Conservation (phyloP, 208 protist genomes). For the Leptomonas pyrrhocoris region DNA sequence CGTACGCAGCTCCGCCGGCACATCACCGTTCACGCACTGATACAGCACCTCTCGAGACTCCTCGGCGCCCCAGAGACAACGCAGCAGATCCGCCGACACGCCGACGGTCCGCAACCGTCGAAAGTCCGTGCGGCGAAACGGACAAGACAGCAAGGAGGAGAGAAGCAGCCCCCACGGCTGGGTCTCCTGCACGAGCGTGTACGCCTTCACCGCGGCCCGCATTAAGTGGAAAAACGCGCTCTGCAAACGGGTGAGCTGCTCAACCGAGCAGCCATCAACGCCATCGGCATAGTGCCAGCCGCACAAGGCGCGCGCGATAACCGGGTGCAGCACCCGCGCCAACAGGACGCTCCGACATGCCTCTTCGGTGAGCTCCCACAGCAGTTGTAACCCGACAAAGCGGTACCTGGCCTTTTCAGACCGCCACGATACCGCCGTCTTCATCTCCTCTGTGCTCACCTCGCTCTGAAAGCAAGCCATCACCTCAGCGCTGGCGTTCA, state of each 20-base stretch:
- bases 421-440: constrained; percentile 55
- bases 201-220: constrained; percentile 45
- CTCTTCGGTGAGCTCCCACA: constrained; percentile 83
- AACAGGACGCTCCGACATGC: constrained; percentile 53
- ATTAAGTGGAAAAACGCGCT: constrained; percentile 82
- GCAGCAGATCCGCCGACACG: constrained; percentile 25
- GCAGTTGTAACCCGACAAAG: constrained; percentile 70
- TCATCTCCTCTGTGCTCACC: constrained; percentile 53
- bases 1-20: constrained; percentile 52
- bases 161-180: constrained; percentile 63
- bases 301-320: constrained; percentile 77
- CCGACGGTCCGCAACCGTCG: constrained; percentile 44
- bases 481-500: constrained; percentile 46
- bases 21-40: constrained; percentile 53
- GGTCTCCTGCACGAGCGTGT: constrained; percentile 17
- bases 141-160: constrained; percentile 59
- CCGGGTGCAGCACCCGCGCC: constrained; percentile 66
- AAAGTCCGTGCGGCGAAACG: constrained; percentile 65
- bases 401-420: constrained; percentile 72
- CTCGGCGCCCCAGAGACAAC: constrained; percentile 24
- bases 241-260: constrained; percentile 77
- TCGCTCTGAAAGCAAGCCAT: constrained; percentile 76
- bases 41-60: constrained; percentile 19
- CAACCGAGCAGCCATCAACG: constrained; percentile 84
- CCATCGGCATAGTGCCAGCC: constrained; percentile 86